These are phyloP conservation scores for Pleurotus platypus DNA, from an alignment of 768 basidiomycete genomes.

Conservation along the genomic window DNA sequence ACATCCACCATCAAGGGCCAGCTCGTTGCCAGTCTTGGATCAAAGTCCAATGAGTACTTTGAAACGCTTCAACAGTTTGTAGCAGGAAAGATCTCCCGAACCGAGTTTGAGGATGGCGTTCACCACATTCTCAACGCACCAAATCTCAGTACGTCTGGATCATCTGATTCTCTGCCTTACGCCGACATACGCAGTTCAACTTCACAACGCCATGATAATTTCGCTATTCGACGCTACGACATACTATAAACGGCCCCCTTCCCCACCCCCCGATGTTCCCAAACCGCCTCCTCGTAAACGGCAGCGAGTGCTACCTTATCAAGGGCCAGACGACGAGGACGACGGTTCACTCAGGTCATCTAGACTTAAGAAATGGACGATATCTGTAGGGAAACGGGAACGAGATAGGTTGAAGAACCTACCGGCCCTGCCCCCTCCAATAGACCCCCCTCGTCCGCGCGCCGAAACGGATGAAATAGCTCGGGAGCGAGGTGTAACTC, in stretches of 20 bases:
- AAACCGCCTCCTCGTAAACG: slow-evolving; percentile 65
- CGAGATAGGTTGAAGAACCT: slow-evolving; percentile 64
- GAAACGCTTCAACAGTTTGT: slow-evolving; percentile 63
- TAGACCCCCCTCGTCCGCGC: slow-evolving; percentile 41
- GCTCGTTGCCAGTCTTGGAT: slow-evolving; percentile 57
- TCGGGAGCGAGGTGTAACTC: slow-evolving; percentile 62
- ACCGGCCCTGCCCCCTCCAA: slow-evolving; percentile 33
- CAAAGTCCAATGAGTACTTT: slow-evolving; percentile 61
- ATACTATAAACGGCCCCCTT: slow-evolving; percentile 61
- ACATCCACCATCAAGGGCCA: slow-evolving; percentile 72
- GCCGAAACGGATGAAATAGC: slow-evolving; percentile 64
- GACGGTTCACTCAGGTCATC: slow-evolving; percentile 54
- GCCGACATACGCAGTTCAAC: slow-evolving; percentile 47
- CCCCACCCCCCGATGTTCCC: slow-evolving; percentile 64
- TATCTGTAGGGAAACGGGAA: slow-evolving; percentile 70
- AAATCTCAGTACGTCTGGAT: slow-evolving; percentile 33
- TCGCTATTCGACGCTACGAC: slow-evolving; percentile 77
- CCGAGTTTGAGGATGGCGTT: slow-evolving; percentile 73
- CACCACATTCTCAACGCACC: slow-evolving; percentile 59
- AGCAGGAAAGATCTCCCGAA: slow-evolving; percentile 61
- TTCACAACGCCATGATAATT: slow-evolving; percentile 82
- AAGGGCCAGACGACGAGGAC: slow-evolving; percentile 56
- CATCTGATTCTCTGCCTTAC: not conserved
- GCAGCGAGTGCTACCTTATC: slow-evolving; percentile 70
- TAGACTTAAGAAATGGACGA: slow-evolving; percentile 70